These are phyloP conservation scores for Glycine soja DNA, from an alignment of 306 rosid species.

Conservation along the genomic window DNA sequence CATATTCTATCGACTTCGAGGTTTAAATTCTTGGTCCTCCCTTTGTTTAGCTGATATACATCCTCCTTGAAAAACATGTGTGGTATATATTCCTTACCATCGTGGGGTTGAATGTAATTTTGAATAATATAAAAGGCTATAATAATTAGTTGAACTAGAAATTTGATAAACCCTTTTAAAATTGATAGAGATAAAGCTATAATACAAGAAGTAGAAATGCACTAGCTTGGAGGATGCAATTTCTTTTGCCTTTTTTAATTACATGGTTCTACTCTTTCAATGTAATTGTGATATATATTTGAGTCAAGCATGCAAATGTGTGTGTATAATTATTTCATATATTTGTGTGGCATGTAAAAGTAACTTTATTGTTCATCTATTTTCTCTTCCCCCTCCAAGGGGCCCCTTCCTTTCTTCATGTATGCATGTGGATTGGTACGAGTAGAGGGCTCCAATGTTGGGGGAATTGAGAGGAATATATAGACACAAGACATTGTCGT, in stretches of 20 bases:
- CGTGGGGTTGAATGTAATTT: neutral
- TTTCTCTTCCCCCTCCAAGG: neutral
- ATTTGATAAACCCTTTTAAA: too few relatives aligned
- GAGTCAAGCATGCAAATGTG: too few relatives aligned
- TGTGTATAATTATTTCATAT: neutral
- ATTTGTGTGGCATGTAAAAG: slow-evolving; percentile 16
- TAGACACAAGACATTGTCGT: too few relatives aligned
- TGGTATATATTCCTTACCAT: neutral
- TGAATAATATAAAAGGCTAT: neutral
- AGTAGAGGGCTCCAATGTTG: slow-evolving; percentile 41
- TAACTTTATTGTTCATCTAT: neutral
- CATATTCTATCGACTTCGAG: neutral
- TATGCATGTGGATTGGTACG: slow-evolving; percentile 53
- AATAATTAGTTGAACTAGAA: too few relatives aligned
- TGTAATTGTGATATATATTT: neutral
- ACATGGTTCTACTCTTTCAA: neutral
- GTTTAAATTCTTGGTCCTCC: neutral
- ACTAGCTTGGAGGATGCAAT: neutral
- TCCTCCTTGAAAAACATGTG: neutral
- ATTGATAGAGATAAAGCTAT: too few relatives aligned
- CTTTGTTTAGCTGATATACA: neutral
- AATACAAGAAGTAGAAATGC: too few relatives aligned
- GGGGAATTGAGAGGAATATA: slow-evolving; percentile 24
- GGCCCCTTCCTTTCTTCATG: slow-evolving; percentile 34
- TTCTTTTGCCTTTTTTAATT: neutral